These are phyloP conservation scores for Diutina sp. DNA, from an alignment of 1,139 yeast species.

Conservation along the genomic window DNA sequence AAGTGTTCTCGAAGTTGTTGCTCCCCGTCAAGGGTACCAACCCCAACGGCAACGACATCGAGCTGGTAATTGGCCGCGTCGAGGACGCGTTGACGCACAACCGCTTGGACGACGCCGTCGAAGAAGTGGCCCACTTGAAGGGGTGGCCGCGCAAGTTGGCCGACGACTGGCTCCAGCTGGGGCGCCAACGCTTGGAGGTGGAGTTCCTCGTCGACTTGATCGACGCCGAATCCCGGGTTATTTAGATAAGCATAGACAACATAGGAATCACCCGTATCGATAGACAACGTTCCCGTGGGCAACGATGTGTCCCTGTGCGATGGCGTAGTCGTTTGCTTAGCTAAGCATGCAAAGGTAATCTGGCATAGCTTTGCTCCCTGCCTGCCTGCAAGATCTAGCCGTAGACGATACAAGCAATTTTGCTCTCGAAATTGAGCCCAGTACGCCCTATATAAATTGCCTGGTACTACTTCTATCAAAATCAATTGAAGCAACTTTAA, in stretches of 20 bases:
- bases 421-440: too few species aligned
- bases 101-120: slow-evolving; percentile 78
- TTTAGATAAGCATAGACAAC: neutral
- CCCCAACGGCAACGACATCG: slow-evolving; percentile 70
- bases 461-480: too few species aligned
- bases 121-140: slow-evolving; percentile 77
- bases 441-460: too few species aligned
- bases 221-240: slow-evolving; percentile 1
- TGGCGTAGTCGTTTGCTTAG: too few species aligned
- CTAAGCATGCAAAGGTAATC: too few species aligned
- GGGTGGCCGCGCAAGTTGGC: slow-evolving; percentile 93
- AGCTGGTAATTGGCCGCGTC: slow-evolving; percentile 80
- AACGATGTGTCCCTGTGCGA: too few species aligned
- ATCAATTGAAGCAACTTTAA: neutral
- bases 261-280: neutral
- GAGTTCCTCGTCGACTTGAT: slow-evolving; percentile 64
- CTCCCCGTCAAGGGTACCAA: slow-evolving; percentile 46
- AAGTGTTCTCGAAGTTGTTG: slow-evolving; percentile 62
- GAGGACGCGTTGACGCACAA: slow-evolving; percentile 65
- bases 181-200: slow-evolving; percentile 79
- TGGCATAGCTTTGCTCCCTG: too few species aligned
- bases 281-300: too few species aligned
- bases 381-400: too few species aligned
- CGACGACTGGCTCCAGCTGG: slow-evolving; percentile 81
- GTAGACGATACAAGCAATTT: too few species aligned